Percentiles rank a stretch among this genome's conserved stretches.
phyloP scores from a whole-genome alignment of 2,329 filamentous ascomycete genomes.

The Sporothrix schenckii region DNA sequence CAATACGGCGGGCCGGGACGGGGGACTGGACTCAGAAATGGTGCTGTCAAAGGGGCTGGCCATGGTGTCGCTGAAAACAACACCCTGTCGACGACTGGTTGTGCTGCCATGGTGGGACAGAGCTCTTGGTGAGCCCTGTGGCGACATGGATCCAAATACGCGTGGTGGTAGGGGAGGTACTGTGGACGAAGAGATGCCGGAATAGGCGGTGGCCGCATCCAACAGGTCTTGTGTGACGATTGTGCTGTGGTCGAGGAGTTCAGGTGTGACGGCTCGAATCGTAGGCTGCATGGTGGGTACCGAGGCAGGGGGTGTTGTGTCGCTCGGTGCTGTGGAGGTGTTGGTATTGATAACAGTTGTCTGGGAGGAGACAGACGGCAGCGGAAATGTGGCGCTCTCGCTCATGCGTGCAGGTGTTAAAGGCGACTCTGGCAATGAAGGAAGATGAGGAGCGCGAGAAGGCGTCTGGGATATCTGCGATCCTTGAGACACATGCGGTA shows the following conservation, averaged over 20 bases:
- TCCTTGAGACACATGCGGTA: slow-evolving; percentile 2
- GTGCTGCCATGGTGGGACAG: slow-evolving; percentile 43
- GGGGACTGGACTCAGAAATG: slow-evolving; percentile 47
- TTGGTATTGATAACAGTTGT: slow-evolving; percentile 3
- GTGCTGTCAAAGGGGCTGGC: slow-evolving; percentile 54
- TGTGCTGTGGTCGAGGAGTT: slow-evolving; percentile 48
- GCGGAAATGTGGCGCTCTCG: slow-evolving; percentile 36
- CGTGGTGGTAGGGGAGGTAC: slow-evolving; percentile 39
- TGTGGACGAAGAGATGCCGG: slow-evolving; percentile 31
- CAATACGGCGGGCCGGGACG: slow-evolving; percentile 46
- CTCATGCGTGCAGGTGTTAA: slow-evolving; percentile 36
- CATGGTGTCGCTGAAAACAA: slow-evolving; percentile 63
- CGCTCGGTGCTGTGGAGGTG: not conserved
- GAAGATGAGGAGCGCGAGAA: slow-evolving; percentile 31
- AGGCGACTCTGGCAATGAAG: slow-evolving; percentile 40
- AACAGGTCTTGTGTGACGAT: slow-evolving; percentile 37
- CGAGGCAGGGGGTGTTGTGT: slow-evolving; percentile 10
- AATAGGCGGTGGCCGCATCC: slow-evolving; percentile 35
- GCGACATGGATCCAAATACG: slow-evolving; percentile 45
- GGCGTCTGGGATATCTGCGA: not conserved
- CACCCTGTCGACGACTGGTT: slow-evolving; percentile 55
- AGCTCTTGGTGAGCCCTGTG: slow-evolving; percentile 54
- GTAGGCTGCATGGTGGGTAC: slow-evolving; percentile 45
- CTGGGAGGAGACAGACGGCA: slow-evolving; percentile 38
- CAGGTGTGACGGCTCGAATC: slow-evolving; percentile 69